phyloP scores from a whole-genome alignment of 306 rosid genomes.

The Myrica gale region DNA sequence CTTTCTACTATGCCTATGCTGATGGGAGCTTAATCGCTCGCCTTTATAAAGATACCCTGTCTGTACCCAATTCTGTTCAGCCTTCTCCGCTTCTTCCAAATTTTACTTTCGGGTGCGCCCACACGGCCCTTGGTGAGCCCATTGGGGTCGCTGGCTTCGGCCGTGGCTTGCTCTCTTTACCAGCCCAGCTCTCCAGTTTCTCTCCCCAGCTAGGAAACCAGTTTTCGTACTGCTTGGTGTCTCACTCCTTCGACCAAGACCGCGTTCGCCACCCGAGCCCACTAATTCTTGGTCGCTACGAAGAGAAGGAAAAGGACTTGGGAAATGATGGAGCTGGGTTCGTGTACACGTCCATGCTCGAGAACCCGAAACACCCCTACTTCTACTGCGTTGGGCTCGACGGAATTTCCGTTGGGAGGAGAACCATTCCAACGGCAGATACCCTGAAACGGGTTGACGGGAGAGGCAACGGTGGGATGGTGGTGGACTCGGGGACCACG shows the following conservation, averaged over 20 bases:
- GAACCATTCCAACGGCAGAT: slow-evolving; percentile 56
- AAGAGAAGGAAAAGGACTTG: slow-evolving; percentile 26
- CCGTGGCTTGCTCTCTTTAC: slow-evolving; percentile 69
- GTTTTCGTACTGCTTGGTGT: slow-evolving; percentile 81
- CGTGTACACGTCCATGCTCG: slow-evolving; percentile 70
- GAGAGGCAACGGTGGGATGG: slow-evolving; percentile 70
- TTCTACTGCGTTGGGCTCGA: slow-evolving; percentile 70
- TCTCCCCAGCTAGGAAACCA: slow-evolving; percentile 73
- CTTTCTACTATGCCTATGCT: slow-evolving; percentile 80
- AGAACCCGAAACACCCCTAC: slow-evolving; percentile 80
- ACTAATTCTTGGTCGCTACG: slow-evolving; percentile 66
- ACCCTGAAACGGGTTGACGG: slow-evolving; percentile 47
- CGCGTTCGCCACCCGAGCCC: slow-evolving; percentile 74
- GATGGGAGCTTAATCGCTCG: slow-evolving; percentile 79
- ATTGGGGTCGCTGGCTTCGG: slow-evolving; percentile 94
- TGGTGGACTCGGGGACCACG: slow-evolving; percentile 92
- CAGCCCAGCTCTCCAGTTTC: slow-evolving; percentile 62
- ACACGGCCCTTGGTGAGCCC: slow-evolving; percentile 82
- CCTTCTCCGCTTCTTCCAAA: slow-evolving; percentile 52
- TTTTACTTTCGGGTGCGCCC: slow-evolving; percentile 91
- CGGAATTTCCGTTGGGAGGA: slow-evolving; percentile 65
- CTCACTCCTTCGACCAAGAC: slow-evolving; percentile 72
- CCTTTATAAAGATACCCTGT: slow-evolving; percentile 51
- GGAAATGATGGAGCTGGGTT: slow-evolving; percentile 29
- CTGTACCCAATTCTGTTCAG: slow-evolving; percentile 36